These are phyloP conservation scores for Dendrobium nobile DNA, from an alignment of 106 monocot species.

Conservation along the genomic window DNA sequence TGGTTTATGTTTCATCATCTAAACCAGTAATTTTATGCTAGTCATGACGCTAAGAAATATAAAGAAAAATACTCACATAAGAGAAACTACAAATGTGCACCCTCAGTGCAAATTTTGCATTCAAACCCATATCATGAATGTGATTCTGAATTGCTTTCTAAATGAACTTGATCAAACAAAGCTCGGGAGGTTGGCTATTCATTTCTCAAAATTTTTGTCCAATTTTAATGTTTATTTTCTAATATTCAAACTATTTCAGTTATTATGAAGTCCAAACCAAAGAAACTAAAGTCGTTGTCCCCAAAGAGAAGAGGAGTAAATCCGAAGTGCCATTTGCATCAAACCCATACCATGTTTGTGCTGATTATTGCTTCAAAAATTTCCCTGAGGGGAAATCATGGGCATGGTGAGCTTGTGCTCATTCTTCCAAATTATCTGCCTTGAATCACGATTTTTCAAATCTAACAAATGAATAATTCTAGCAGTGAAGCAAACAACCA, in stretches of 20 bases:
- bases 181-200: background rate
- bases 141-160: background rate
- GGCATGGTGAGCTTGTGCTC: background rate
- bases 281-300: background rate
- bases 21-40: background rate
- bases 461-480: background rate
- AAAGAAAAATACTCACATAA: background rate
- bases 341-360: background rate
- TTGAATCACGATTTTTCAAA: background rate
- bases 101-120: background rate
- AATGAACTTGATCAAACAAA: background rate
- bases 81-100: background rate
- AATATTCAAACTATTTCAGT: background rate
- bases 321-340: background rate
- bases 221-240: background rate
- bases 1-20: background rate
- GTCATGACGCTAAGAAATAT: background rate
- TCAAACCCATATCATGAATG: conserved; percentile 2
- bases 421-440: background rate
- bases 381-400: background rate
- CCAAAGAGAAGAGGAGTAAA: background rate
- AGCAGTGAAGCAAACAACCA: background rate
- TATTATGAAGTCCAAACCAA: background rate
- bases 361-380: background rate
- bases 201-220: background rate